These are phyloP conservation scores for Diaporthe citrichinensis DNA, from an alignment of 2,329 filamentous ascomycete genomes.

Conservation along the genomic window DNA sequence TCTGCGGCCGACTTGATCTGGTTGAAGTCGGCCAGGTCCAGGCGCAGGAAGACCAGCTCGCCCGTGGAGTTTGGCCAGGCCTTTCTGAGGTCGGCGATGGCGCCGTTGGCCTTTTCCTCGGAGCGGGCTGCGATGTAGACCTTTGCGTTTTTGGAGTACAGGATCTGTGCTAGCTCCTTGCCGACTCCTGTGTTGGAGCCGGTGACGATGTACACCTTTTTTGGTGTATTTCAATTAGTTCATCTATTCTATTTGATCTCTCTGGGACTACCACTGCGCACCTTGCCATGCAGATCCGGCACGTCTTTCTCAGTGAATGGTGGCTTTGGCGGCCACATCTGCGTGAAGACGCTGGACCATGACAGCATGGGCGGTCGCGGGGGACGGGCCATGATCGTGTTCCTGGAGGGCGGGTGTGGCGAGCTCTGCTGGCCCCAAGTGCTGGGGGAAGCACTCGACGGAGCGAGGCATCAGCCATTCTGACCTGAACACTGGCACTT, in stretches of 20 bases:
- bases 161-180: constrained; percentile 33
- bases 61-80: constrained; percentile 17
- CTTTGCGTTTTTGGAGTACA: constrained; percentile 35
- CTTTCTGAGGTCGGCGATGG: constrained; percentile 40
- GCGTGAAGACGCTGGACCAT: background rate
- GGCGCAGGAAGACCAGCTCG: constrained; percentile 42
- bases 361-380: background rate
- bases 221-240: background rate
- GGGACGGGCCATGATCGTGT: background rate
- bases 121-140: constrained; percentile 63
- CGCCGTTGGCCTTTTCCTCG: constrained; percentile 42
- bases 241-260: background rate
- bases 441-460: background rate
- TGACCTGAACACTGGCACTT: background rate
- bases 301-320: constrained; percentile 21
- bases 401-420: background rate
- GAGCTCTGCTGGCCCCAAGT: background rate
- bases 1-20: constrained; percentile 40
- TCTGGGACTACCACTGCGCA: background rate
- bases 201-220: constrained; percentile 35
- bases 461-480: constrained; percentile 2
- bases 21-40: constrained; percentile 44
- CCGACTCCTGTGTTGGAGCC: constrained; percentile 37
- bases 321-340: constrained; percentile 27
- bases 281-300: constrained; percentile 15